Conservation (phyloP, 2,329 filamentous ascomycete species). For the Helotiales sp. region DNA sequence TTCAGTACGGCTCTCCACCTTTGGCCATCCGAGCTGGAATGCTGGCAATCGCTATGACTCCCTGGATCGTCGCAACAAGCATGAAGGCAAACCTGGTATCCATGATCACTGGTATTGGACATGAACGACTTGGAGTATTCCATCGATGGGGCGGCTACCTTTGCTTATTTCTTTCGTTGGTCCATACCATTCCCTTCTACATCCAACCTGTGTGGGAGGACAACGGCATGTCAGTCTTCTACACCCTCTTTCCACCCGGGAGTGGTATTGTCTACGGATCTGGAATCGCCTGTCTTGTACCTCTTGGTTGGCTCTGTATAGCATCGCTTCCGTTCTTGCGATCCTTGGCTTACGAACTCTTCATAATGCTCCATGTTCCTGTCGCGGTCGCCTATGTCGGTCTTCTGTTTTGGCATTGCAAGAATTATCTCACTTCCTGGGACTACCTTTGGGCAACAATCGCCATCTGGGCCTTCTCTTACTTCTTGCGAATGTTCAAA, state of each 20-base stretch:
- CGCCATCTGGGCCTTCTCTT: constrained; percentile 76
- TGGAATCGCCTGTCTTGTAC: constrained; percentile 78
- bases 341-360: constrained; percentile 79
- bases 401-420: constrained; percentile 93
- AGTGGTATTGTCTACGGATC: constrained; percentile 79
- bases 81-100: constrained; percentile 90
- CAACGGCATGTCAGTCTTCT: constrained; percentile 69
- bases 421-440: constrained; percentile 91
- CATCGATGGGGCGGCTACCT: constrained; percentile 92
- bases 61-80: constrained; percentile 87
- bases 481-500: constrained; percentile 74
- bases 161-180: constrained; percentile 76
- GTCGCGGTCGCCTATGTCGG: constrained; percentile 78
- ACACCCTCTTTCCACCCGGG: constrained; percentile 64
- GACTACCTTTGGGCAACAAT: constrained; percentile 81
- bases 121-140: constrained; percentile 87
- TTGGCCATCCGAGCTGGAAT: constrained; percentile 85
- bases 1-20: constrained; percentile 83
- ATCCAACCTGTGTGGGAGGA: constrained; percentile 85
- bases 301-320: constrained; percentile 78
- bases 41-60: constrained; percentile 87
- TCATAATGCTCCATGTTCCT: constrained; percentile 79
- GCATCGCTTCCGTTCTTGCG: constrained; percentile 81
- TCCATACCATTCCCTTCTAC: constrained; percentile 89
- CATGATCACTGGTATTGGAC: constrained; percentile 83